Conservation (phyloP, 345 rosid species). For the Alliaria petiolata region DNA sequence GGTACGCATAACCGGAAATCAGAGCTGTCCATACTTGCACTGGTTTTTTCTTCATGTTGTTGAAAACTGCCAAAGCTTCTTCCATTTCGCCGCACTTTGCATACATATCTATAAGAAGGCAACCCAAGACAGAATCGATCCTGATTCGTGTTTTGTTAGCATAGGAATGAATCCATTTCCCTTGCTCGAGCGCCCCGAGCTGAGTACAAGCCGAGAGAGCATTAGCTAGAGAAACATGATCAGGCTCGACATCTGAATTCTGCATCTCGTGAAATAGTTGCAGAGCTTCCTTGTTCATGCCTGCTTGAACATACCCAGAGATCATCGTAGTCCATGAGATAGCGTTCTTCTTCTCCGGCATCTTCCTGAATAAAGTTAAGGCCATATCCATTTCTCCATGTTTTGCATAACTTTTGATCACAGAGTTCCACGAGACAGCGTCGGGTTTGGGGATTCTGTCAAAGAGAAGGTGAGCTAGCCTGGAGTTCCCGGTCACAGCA, state of each 20-base stretch:
- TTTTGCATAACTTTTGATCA: constrained; percentile 54
- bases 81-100: constrained; percentile 66
- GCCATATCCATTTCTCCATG: constrained; percentile 44
- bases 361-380: constrained; percentile 35
- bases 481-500: constrained; percentile 35
- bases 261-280: constrained; percentile 61
- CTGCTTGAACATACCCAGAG: constrained; percentile 54
- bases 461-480: constrained; percentile 44
- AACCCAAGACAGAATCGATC: constrained; percentile 44
- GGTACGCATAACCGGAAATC: constrained; percentile 59
- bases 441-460: constrained; percentile 40
- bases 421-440: constrained; percentile 67
- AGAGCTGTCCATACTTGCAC: constrained; percentile 64
- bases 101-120: constrained; percentile 68
- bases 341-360: constrained; percentile 42
- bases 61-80: constrained; percentile 49
- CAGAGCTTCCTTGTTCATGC: constrained; percentile 63
- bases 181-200: constrained; percentile 74
- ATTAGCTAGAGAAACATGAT: constrained; percentile 45
- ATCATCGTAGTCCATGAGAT: constrained; percentile 70
- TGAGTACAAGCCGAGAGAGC: constrained; percentile 66
- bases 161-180: constrained; percentile 72
- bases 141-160: constrained; percentile 21
- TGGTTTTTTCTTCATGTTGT: constrained; percentile 32
- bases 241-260: constrained; percentile 51